phyloP scores from a whole-genome alignment of 106 monocot species.

The Acorus gramineus region DNA sequence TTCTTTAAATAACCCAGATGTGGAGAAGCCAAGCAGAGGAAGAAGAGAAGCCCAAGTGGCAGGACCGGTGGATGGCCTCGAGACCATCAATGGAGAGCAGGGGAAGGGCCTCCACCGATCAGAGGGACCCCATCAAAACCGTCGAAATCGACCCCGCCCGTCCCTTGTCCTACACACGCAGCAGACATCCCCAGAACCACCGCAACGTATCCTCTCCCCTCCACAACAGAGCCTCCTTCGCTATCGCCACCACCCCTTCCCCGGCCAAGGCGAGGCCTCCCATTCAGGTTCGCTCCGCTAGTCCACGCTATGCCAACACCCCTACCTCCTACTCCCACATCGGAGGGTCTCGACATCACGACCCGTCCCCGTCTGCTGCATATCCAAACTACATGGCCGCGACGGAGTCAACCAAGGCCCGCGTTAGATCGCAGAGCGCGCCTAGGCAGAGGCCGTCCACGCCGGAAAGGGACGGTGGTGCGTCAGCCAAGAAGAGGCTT shows the following conservation, averaged over 20 bases:
- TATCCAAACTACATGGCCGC: constrained; percentile 95
- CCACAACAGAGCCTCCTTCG: constrained; percentile 3
- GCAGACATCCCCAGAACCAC: not conserved
- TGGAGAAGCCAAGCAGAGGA: constrained; percentile 32
- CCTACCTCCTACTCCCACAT: constrained; percentile 11
- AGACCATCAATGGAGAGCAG: constrained; percentile 61
- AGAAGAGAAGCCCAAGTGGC: constrained; percentile 37
- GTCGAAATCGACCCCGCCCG: constrained; percentile 75
- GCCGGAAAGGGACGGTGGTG: constrained; percentile 56
- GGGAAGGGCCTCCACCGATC: constrained; percentile 55
- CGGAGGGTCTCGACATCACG: constrained; percentile 1
- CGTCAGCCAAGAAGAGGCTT: constrained; percentile 61
- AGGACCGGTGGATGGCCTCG: constrained; percentile 72
- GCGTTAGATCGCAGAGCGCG: constrained; percentile 77
- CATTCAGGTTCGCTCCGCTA: constrained; percentile 76
- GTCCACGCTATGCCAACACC: constrained; percentile 45
- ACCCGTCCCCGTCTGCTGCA: constrained; percentile 8
- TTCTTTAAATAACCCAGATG: constrained; percentile 16
- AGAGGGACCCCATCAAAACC: constrained; percentile 74
- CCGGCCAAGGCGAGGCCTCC: constrained; percentile 42
- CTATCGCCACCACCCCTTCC: constrained; percentile 46
- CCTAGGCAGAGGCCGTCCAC: constrained; percentile 77
- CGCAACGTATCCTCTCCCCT: constrained; percentile 17
- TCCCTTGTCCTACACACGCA: constrained; percentile 45
- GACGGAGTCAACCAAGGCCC: constrained; percentile 90